phyloP scores from a whole-genome alignment of 371 early-diverging fungal species.

The Mortierella polycephala region DNA sequence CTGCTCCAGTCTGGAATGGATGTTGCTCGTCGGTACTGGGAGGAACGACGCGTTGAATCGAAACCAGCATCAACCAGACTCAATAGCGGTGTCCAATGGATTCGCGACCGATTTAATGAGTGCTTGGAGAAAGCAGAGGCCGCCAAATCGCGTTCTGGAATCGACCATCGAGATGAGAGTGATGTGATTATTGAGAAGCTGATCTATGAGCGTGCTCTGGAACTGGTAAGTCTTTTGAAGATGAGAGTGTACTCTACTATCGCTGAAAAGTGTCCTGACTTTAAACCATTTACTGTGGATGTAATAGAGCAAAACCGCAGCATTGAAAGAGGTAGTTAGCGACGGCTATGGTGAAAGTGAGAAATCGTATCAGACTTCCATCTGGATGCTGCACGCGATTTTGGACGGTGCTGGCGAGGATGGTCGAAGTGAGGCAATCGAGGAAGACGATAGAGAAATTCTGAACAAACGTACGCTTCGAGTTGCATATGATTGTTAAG shows the following conservation, averaged over 20 bases:
- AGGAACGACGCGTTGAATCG: conserved; percentile 51
- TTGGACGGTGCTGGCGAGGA: conserved; percentile 64
- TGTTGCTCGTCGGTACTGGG: conserved; percentile 80
- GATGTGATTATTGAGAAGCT: conserved; percentile 71
- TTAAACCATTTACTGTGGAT: neutral
- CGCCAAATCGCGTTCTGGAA: conserved; percentile 61
- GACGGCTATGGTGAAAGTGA: conserved; percentile 77
- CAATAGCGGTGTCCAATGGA: conserved; percentile 84
- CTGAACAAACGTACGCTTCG: conserved; percentile 65
- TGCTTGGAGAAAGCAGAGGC: conserved; percentile 84
- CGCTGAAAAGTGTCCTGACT: neutral
- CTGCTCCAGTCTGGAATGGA: conserved; percentile 80
- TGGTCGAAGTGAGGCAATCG: conserved; percentile 58
- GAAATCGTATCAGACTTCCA: conserved; percentile 79
- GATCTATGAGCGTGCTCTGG: conserved; percentile 76
- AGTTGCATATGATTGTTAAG: neutral
- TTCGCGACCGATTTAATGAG: conserved; percentile 86
- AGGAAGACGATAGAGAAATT: conserved; percentile 67
- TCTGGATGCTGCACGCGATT: conserved; percentile 83
- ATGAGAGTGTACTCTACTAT: neutral
- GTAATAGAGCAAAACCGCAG: conserved; percentile 63
- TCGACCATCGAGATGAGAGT: conserved; percentile 56
- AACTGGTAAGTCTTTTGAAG: conserved; percentile 57
- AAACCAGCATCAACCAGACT: conserved; percentile 57
- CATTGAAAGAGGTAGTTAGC: conserved; percentile 60